Conservation (phyloP, 441 rosid genomes). For the Adansonia grandidieri region DNA sequence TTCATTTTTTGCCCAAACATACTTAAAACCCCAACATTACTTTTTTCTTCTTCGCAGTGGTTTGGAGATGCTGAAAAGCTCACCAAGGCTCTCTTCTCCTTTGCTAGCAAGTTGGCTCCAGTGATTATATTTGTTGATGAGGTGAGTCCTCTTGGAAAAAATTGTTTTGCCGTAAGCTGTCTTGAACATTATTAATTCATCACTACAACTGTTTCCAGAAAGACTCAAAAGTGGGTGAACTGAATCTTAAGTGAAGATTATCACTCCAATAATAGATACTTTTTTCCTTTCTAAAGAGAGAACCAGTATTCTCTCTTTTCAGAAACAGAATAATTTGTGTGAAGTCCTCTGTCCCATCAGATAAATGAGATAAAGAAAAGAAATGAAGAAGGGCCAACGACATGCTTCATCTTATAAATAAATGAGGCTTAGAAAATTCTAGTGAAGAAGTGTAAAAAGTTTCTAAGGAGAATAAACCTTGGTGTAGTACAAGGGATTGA, state of each 20-base stretch:
- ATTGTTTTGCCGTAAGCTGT: slow-evolving; percentile 17
- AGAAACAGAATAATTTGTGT: neutral
- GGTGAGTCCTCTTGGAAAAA: slow-evolving; percentile 44
- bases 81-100: slow-evolving; percentile 92
- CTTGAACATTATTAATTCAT: neutral
- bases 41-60: slow-evolving; percentile 62
- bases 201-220: neutral
- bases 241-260: slow-evolving; percentile 9
- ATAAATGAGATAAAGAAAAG: neutral
- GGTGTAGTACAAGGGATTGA: neutral
- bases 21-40: neutral
- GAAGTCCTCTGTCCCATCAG: neutral
- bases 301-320: neutral
- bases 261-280: neutral
- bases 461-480: too few species aligned
- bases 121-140: slow-evolving; percentile 95
- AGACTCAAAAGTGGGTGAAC: slow-evolving; percentile 6
- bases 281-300: slow-evolving; percentile 17
- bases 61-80: slow-evolving; percentile 99
- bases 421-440: neutral
- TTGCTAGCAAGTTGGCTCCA: slow-evolving; percentile 90
- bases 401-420: neutral
- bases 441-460: neutral
- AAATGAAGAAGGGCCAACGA: slow-evolving; percentile 1
- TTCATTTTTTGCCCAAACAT: neutral